Base-by-base conservation (phyloP, 805 yeast genomes). In the Kazachstania taianensis region DNA sequence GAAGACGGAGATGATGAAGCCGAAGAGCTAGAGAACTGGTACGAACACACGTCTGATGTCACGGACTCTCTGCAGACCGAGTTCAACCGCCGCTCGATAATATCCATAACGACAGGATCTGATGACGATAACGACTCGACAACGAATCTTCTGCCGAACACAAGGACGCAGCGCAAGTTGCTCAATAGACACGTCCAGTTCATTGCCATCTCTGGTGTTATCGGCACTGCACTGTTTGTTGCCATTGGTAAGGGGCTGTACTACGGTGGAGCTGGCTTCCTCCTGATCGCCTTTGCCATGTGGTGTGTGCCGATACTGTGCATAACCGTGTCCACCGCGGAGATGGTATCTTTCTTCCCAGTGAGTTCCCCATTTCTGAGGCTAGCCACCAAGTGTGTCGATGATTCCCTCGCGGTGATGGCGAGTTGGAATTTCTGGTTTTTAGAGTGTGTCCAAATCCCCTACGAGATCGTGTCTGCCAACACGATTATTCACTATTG, bases 341-440 rank as follows among this genome's bases (percentile, higher is more conserved):
- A 83, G 50, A 70, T 81, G 73, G 83, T 81, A 25, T 75, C 81
- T 20, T 81, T 77, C 47, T 62, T 78, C 29, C 94, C 94, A 2
- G 67, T 81, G 3, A 66, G 76, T 23, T 81, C 94, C 1, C 92
- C 94, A 0, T 83, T 83, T 49, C 72, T 82, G 38, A 61, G 82
- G 24, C 58, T 80, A 60, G 79, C 86, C 0, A 83, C 85, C 14
- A 61, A 89, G 37, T 81, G 83, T 53, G 74, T 75, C 35, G 92
- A 82, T 53, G 77, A 75, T 30, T 81, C 94, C 0, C 60, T 80
- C 37, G 92, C 81, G 45, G 71, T 80, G 30, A 72, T 72, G 67
- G 74, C 81, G 2, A 86, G 89, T 19, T 82, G 84, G 79, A 81
- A 82, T 51, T 82, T 79, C 50, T 81, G 81, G 72, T 65, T 81